These are phyloP conservation scores for Cladosporium phlei DNA, from an alignment of 2,329 filamentous ascomycete species.

Conservation along the genomic window DNA sequence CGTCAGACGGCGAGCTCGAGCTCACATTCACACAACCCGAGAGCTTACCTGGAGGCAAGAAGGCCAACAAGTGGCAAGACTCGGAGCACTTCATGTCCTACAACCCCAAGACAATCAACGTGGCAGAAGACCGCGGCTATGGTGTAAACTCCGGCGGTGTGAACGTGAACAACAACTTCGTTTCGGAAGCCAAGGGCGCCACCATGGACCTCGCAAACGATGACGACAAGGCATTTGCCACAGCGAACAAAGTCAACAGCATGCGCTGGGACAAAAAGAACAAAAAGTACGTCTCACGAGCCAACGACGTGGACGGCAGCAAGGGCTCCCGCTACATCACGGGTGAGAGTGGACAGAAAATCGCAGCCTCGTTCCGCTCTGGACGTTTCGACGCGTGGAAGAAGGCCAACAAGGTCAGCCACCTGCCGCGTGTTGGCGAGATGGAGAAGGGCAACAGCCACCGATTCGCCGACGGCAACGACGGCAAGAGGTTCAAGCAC, in stretches of 20 bases:
- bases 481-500: constrained; percentile 69
- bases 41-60: constrained; percentile 17
- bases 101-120: constrained; percentile 72
- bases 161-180: constrained; percentile 63
- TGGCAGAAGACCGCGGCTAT: constrained; percentile 86
- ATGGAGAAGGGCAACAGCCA: constrained; percentile 50
- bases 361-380: constrained; percentile 86
- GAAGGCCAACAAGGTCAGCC: constrained; percentile 74
- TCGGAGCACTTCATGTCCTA: constrained; percentile 96
- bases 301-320: constrained; percentile 92
- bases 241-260: constrained; percentile 61
- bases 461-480: constrained; percentile 29
- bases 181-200: constrained; percentile 77
- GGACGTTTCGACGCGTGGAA: constrained; percentile 93
- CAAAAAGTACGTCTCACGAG: constrained; percentile 87
- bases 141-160: constrained; percentile 76
- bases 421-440: constrained; percentile 78
- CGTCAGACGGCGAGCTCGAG: constrained; percentile 53
- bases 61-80: constrained; percentile 63
- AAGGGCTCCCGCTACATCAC: constrained; percentile 65
- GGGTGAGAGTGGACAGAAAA: constrained; percentile 92
- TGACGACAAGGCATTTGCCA: constrained; percentile 75
- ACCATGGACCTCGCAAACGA: constrained; percentile 93
- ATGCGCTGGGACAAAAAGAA: constrained; percentile 97
- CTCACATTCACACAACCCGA: constrained; percentile 41